These are phyloP conservation scores for Pelargonium australe DNA, from an alignment of 441 rosid genomes.

Conservation along the genomic window DNA sequence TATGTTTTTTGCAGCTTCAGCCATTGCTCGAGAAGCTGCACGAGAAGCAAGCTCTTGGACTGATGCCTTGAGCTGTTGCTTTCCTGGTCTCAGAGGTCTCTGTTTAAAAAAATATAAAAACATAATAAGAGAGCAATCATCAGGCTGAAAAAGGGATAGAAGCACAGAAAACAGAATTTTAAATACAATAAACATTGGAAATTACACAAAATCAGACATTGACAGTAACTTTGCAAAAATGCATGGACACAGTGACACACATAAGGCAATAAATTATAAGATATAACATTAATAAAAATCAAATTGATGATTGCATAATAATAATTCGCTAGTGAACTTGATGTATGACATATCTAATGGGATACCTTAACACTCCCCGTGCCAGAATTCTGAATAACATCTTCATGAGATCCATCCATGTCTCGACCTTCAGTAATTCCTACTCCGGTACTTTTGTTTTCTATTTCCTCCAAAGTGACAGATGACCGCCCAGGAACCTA, in stretches of 20 bases:
- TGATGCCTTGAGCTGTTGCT: constrained; percentile 47
- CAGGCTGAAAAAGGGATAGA: constrained; percentile 2
- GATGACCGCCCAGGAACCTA: constrained; percentile 30
- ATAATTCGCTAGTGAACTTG: neutral
- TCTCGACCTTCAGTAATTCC: constrained; percentile 25
- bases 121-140: neutral
- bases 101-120: constrained; percentile 16
- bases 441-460: constrained; percentile 26
- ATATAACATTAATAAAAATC: neutral
- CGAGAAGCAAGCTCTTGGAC: constrained; percentile 80
- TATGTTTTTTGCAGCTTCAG: constrained; percentile 65
- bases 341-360: constrained; percentile 8
- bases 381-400: constrained; percentile 30
- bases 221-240: neutral
- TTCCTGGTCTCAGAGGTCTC: constrained; percentile 36
- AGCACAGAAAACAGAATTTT: neutral
- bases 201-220: neutral
- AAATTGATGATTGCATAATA: neutral
- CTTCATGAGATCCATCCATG: constrained; percentile 22
- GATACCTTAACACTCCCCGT: constrained; percentile 24
- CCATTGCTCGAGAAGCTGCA: constrained; percentile 68
- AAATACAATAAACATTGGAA: neutral
- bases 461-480: constrained; percentile 31
- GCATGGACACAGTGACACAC: neutral
- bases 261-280: neutral